A percentile compares a stretch with the other conserved stretches of the same genome.
Conservation (phyloP, 352 stramenopile genomes). For the Globisporangium viniferum region DNA sequence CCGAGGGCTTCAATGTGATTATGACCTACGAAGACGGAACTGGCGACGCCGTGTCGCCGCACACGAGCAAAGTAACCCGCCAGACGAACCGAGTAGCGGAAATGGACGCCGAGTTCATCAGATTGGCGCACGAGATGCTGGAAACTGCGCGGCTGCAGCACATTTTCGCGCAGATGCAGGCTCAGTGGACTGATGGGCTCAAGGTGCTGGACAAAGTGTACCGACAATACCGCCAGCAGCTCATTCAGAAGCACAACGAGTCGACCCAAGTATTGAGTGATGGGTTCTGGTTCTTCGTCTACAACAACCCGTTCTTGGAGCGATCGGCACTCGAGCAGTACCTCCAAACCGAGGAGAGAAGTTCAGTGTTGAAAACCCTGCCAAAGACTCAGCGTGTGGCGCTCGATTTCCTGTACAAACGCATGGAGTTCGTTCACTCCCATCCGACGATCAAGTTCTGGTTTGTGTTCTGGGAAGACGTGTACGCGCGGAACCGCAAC, state of each 20-base stretch:
- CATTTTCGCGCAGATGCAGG: constrained; percentile 27
- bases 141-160: constrained; percentile 22
- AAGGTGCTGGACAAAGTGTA: constrained; percentile 12
- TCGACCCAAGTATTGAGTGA: constrained; percentile 32
- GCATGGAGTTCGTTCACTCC: constrained; percentile 30
- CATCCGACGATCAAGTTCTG: constrained; percentile 32
- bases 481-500: constrained; percentile 10
- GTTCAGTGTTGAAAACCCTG: constrained; percentile 20
- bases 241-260: constrained; percentile 21
- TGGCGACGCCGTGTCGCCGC: constrained; percentile 26
- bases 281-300: constrained; percentile 49
- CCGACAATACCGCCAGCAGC: constrained; percentile 22
- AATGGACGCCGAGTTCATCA: constrained; percentile 29
- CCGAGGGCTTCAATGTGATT: constrained; percentile 39
- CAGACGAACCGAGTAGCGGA: constrained; percentile 25
- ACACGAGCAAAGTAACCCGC: constrained; percentile 30
- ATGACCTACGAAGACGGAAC: constrained; percentile 40
- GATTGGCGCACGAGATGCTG: constrained; percentile 25
- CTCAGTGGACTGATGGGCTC: constrained; percentile 19
- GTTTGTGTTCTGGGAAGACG: constrained; percentile 26
- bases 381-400: constrained; percentile 16
- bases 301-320: constrained; percentile 28
- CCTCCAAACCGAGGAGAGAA: constrained; percentile 24
- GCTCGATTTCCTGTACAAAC: constrained; percentile 37
- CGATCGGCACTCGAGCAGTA: constrained; percentile 26